Base-by-base conservation (phyloP, 768 basidiomycete species). In the Serendipita sp. region DNA sequence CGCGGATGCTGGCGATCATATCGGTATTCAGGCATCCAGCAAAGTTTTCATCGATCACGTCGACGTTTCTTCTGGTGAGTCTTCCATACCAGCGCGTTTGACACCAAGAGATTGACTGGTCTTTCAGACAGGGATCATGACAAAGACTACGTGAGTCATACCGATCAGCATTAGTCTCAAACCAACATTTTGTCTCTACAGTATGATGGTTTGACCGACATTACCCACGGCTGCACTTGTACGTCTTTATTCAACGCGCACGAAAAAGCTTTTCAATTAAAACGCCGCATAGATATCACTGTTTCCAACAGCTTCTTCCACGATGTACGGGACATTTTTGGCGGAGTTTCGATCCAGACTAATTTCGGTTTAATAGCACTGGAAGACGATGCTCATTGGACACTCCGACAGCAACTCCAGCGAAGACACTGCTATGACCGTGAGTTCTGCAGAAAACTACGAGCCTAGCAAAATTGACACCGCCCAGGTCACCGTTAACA, bases 11-110 rank as follows among this genome's bases (percentile, higher is more conserved):
- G 79, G 79, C 38, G 79, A 80, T 70, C 78, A 77, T 35, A 73
- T 80, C 41, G 79, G 76, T 34, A 73, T 79, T 62, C 78, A 79
- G 64, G 68, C 72, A 15, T 68, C 78, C 10, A 70, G 69, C 63
- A 72, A 76, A 65, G 77, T 79, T n/a, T 79, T 77, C 77, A 65
- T 79, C 63, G 78, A 79, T 71, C 78, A 79, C 64, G 68, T 71
- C 63, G 78, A 79, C 69, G 73, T 79, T 64, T 78, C 77, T 47
- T 76, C 75, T 41, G 38, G 38, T 41, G 13, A 41, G 38, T 41
- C 38, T 41, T 7, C 38, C 38, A 13, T 41, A 41, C 13, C 13
- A 13, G 13, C 13, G 38, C 5, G 13, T 23, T 41, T 13, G 38
- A 41, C 38, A 41, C 13, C 7, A 41, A 41, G 38, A 7, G 38